phyloP scores from a whole-genome alignment of 202 grass and related monocot species.

The Schoenoplectus triqueter region DNA sequence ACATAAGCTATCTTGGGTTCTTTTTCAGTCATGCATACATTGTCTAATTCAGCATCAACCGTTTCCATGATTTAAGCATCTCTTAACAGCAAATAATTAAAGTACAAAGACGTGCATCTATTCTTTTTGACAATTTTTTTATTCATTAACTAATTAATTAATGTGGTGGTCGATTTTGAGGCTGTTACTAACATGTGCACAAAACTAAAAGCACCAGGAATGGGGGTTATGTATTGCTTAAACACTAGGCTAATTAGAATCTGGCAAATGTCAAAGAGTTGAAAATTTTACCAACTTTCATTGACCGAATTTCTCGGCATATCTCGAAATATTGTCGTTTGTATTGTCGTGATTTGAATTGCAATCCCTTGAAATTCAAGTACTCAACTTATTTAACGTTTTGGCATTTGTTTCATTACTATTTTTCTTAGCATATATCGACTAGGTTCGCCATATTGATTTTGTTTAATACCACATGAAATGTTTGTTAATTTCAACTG shows the following conservation, averaged over 20 bases:
- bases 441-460: neutral
- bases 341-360: neutral
- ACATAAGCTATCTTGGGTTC: neutral
- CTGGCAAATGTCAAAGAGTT: constrained; percentile 27
- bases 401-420: neutral
- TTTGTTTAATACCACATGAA: neutral
- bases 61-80: constrained; percentile 24
- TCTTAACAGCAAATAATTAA: constrained; percentile 17
- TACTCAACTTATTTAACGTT: neutral
- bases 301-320: neutral
- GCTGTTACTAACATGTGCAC: neutral
- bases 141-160: neutral
- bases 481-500: no score
- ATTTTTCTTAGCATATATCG: neutral
- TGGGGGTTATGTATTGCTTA: constrained; percentile 26
- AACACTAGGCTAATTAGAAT: constrained; percentile 34
- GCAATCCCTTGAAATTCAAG: neutral
- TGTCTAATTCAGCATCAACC: neutral
- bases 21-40: neutral
- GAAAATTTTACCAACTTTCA: neutral
- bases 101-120: neutral
- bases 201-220: neutral
- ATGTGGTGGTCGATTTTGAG: neutral
- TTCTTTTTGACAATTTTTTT: constrained; percentile 8
- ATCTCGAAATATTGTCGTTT: neutral